Percentiles rank a stretch among this genome's conserved stretches.
Conservation (phyloP, 2,329 filamentous ascomycete species). For the Alternaria conjuncta region DNA sequence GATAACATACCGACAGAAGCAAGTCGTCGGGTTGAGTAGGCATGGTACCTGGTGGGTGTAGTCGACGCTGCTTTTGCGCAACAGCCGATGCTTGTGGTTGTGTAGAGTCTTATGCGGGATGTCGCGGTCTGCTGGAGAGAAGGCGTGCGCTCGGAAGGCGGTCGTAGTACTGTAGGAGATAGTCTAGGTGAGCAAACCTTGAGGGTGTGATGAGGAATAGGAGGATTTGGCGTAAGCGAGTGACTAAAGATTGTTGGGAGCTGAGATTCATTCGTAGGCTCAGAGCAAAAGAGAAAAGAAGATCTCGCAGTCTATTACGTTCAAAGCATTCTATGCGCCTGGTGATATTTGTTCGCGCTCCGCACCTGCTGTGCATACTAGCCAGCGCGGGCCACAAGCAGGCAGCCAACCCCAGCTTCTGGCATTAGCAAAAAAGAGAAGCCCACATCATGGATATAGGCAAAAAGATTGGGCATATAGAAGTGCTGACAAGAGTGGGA, state of each 20-base stretch:
- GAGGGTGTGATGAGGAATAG: neutral
- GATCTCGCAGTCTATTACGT: neutral
- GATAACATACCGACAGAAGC: constrained; percentile 33
- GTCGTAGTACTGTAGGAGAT: neutral
- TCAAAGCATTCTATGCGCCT: neutral
- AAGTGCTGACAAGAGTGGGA: constrained; percentile 29
- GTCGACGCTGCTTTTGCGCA: neutral
- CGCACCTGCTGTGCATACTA: neutral
- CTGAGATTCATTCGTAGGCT: neutral
- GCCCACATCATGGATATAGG: neutral
- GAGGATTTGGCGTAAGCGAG: neutral
- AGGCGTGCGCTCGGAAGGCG: neutral
- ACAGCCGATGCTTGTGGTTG: neutral
- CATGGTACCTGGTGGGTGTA: constrained; percentile 16
- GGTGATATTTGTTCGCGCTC: neutral
- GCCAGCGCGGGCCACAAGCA: neutral
- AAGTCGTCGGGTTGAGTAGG: constrained; percentile 32
- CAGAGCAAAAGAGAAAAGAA: neutral
- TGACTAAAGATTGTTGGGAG: fast-evolving
- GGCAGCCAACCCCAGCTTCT: neutral
- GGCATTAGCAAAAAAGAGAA: neutral
- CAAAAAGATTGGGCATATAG: neutral
- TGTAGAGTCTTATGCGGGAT: neutral
- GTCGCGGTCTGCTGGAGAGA: neutral
- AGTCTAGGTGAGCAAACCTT: neutral